A percentile compares a stretch with the other conserved stretches of the same genome.
phyloP scores from a whole-genome alignment of 352 stramenopile genomes.

The Pythium dissotocum region DNA sequence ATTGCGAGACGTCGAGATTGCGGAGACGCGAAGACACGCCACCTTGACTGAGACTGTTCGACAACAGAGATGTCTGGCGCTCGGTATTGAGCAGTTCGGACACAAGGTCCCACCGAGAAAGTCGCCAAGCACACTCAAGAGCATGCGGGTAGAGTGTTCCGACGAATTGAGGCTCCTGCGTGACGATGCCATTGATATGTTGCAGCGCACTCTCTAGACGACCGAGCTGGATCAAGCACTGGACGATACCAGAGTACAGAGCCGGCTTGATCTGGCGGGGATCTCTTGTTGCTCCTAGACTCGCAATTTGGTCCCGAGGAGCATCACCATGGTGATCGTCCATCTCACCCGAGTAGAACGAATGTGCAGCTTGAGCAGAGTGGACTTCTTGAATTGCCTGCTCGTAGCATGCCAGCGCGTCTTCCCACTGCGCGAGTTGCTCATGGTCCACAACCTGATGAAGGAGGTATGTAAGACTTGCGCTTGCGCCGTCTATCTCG shows the following conservation, averaged over 20 bases:
- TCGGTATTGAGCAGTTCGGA: constrained; percentile 74
- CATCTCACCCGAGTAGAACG: constrained; percentile 24
- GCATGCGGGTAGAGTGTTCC: constrained; percentile 80
- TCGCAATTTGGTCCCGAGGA: constrained; percentile 13
- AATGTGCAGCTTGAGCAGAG: constrained; percentile 22
- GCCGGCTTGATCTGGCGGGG: constrained; percentile 64
- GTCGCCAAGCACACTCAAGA: constrained; percentile 83
- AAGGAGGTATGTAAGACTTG: constrained; percentile 35
- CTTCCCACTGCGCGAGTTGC: constrained; percentile 46
- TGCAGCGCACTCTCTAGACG: constrained; percentile 82
- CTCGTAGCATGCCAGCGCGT: constrained; percentile 47
- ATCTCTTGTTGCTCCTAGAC: constrained; percentile 26
- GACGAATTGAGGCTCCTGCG: constrained; percentile 74
- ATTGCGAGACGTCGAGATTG: constrained; percentile 67
- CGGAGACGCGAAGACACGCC: constrained; percentile 49
- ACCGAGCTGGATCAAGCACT: constrained; percentile 83
- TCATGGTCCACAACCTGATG: constrained; percentile 44
- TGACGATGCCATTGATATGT: constrained; percentile 86
- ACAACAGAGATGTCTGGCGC: constrained; percentile 63
- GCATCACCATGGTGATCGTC: constrained; percentile 16
- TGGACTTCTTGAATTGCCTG: constrained; percentile 48
- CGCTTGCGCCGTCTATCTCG: constrained; percentile 14
- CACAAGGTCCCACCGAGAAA: constrained; percentile 83
- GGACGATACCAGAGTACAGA: constrained; percentile 81
- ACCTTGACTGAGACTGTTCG: constrained; percentile 33